phyloP scores from a whole-genome alignment of 2,329 filamentous ascomycete genomes.

The Pseudogymnoascus sp. region DNA sequence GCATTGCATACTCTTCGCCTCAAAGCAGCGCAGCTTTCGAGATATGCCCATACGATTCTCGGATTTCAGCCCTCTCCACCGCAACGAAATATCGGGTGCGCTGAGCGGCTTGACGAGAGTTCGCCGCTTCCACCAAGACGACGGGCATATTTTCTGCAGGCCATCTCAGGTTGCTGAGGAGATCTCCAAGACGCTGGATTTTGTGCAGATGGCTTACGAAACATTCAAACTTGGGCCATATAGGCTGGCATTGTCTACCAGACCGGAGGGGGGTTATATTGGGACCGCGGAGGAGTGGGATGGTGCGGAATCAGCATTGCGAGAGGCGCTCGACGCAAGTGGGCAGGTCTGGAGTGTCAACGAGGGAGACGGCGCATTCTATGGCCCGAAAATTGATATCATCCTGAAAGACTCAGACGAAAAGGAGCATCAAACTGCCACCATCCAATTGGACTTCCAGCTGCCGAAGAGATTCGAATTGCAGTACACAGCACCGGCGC shows the following conservation, averaged over 20 bases:
- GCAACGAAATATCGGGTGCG: conserved; percentile 77
- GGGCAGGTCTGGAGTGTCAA: conserved; percentile 67
- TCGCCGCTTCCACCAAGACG: conserved; percentile 81
- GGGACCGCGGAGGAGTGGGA: conserved; percentile 64
- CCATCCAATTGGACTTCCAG: conserved; percentile 85
- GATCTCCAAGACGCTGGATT: conserved; percentile 65
- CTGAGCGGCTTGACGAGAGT: conserved; percentile 77
- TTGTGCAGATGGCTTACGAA: conserved; percentile 63
- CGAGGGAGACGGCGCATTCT: conserved; percentile 79
- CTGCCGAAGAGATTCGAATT: conserved; percentile 74
- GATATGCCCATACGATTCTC: conserved; percentile 78
- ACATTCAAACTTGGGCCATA: conserved; percentile 66
- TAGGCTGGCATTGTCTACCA: conserved; percentile 68
- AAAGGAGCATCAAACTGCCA: conserved; percentile 83
- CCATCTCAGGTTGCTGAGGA: conserved; percentile 67
- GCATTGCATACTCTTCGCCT: conserved; percentile 76
- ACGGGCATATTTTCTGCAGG: conserved; percentile 84
- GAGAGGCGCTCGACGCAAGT: conserved; percentile 51
- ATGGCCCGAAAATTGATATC: conserved; percentile 87
- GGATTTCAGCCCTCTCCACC: conserved; percentile 79
- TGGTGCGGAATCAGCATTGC: conserved; percentile 58
- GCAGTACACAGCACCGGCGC: conserved; percentile 62
- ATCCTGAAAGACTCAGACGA: conserved; percentile 70
- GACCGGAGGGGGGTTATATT: conserved; percentile 69
- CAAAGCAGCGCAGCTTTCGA: conserved; percentile 64